Percentiles rank a stretch among this genome's conserved stretches.
Evolutionary conservation across 2,329 filamentous ascomycete species (phyloP).

Genomic region (Epichloe coenophiala): DNA sequence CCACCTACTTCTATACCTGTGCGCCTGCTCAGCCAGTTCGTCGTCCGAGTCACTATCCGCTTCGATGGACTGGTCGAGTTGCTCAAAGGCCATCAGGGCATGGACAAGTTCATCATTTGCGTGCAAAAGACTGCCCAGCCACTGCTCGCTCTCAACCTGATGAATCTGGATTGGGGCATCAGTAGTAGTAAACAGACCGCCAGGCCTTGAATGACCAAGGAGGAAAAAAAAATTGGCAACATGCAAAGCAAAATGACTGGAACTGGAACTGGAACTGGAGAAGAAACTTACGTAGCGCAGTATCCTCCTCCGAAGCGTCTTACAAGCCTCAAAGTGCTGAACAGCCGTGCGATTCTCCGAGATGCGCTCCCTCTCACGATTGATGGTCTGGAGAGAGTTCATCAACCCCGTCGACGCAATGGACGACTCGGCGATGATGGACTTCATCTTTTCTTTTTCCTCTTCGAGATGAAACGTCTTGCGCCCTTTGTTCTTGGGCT

Average conservation of each 20-base stretch:
- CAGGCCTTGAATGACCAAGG: neutral
- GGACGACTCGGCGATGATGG: conserved; percentile 76
- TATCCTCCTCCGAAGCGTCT: conserved; percentile 69
- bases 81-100: conserved; percentile 86
- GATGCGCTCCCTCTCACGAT: conserved; percentile 76
- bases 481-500: conserved; percentile 33
- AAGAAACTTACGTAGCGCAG: conserved; percentile 53
- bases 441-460: conserved; percentile 78
- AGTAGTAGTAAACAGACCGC: neutral
- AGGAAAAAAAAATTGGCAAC: neutral
- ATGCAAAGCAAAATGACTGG: neutral
- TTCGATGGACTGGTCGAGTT: conserved; percentile 76
- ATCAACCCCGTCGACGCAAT: conserved; percentile 83
- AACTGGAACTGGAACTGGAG: neutral
- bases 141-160: conserved; percentile 79
- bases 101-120: conserved; percentile 94
- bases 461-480: conserved; percentile 70
- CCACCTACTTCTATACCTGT: conserved; percentile 42
- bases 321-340: conserved; percentile 73
- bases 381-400: conserved; percentile 80
- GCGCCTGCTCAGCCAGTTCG: conserved; percentile 52
- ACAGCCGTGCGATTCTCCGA: conserved; percentile 70
- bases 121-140: conserved; percentile 78
- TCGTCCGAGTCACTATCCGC: conserved; percentile 60
- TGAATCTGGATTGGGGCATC: conserved; percentile 48